These are phyloP conservation scores for Paracoccidioides lutzii DNA, from an alignment of 2,329 filamentous ascomycete genomes.

Conservation along the genomic window DNA sequence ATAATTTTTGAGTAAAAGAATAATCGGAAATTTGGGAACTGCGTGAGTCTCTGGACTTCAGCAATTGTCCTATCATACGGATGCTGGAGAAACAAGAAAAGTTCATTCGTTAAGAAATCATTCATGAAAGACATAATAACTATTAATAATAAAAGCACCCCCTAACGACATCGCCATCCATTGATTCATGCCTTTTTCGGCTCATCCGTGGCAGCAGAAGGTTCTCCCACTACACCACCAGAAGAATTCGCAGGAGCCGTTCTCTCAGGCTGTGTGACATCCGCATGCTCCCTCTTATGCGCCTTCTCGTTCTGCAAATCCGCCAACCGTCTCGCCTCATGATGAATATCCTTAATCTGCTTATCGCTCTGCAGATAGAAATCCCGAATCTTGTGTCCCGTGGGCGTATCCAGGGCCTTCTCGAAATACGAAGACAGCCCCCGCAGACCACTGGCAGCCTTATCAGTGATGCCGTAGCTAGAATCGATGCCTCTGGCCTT, in stretches of 20 bases:
- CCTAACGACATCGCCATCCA: neutral
- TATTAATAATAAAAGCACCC: neutral
- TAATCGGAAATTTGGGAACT: too few species aligned
- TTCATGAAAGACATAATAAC: neutral
- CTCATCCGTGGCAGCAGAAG: constrained; percentile 9
- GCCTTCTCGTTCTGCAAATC: constrained; percentile 58
- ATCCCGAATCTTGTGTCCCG: constrained; percentile 70
- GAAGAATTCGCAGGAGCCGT: constrained; percentile 6
- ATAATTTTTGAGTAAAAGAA: too few species aligned
- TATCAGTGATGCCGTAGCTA: constrained; percentile 67
- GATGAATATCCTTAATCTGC: constrained; percentile 88
- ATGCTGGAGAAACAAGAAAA: too few species aligned
- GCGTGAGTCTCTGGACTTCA: too few species aligned
- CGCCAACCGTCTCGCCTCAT: constrained; percentile 75
- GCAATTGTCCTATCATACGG: too few species aligned
- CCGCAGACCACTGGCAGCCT: constrained; percentile 53
- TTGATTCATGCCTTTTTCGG: neutral
- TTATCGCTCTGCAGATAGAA: constrained; percentile 80
- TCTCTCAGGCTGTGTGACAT: neutral
- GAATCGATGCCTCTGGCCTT: constrained; percentile 72
- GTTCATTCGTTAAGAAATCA: neutral
- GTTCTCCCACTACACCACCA: too few species aligned
- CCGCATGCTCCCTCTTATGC: constrained; percentile 27
- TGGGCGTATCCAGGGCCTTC: constrained; percentile 76
- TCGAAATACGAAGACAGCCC: constrained; percentile 85